Percentiles rank a stretch among this genome's conserved stretches.
Evolutionary conservation across 2,329 filamentous ascomycete genomes (phyloP).

Genomic region (Geoglossum cookeanum): DNA sequence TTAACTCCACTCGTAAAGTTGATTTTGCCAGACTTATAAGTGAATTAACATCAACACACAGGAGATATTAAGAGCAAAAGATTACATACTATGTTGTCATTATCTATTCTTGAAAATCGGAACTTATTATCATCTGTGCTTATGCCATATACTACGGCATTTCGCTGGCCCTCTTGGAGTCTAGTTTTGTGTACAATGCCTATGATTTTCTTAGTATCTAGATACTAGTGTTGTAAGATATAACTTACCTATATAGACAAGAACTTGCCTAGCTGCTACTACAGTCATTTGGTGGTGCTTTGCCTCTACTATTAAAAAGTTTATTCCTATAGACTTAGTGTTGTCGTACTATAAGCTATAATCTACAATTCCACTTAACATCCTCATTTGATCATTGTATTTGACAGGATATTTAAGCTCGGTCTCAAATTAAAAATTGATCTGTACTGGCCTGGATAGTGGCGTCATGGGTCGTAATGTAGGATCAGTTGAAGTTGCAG

Average conservation of each 20-base stretch:
- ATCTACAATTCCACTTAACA: too few relatives aligned
- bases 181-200: conserved; percentile 4
- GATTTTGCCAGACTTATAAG: conserved; percentile 1
- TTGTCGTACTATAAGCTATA: too few relatives aligned
- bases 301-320: too few relatives aligned
- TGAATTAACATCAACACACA: background rate
- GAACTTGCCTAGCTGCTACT: too few relatives aligned
- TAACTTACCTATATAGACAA: too few relatives aligned
- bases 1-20: background rate
- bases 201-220: background rate
- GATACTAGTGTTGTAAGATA: too few relatives aligned
- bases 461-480: conserved; percentile 2
- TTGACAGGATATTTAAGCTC: too few relatives aligned
- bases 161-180: background rate
- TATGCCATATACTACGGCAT: conserved; percentile 3
- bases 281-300: too few relatives aligned
- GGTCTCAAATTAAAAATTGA: too few relatives aligned
- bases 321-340: too few relatives aligned
- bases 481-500: background rate
- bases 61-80: background rate
- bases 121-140: conserved; percentile 5
- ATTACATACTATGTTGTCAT: conserved; percentile 3
- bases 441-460: too few relatives aligned
- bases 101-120: conserved; percentile 4
- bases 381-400: too few relatives aligned